These are phyloP conservation scores for Didymella pinodella DNA, from an alignment of 2,329 filamentous ascomycete genomes.

Conservation along the genomic window DNA sequence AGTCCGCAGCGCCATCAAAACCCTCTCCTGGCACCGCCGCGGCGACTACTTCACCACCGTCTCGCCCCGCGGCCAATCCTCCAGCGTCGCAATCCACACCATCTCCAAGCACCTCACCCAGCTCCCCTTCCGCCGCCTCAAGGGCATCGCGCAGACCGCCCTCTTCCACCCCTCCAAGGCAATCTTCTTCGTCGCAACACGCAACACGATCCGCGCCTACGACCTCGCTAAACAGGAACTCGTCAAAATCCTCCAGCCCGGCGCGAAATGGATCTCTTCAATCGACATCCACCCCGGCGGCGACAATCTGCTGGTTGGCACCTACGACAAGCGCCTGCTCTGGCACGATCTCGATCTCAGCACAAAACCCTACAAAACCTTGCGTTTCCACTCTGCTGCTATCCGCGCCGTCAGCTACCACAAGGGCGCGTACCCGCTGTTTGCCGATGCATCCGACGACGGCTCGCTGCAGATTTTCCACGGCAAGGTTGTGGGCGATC, in stretches of 20 bases:
- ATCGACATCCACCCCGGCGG: slow-evolving; percentile 94
- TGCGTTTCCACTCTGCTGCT: slow-evolving; percentile 92
- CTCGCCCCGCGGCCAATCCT: slow-evolving; percentile 78
- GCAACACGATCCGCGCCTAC: slow-evolving; percentile 91
- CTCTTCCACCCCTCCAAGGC: slow-evolving; percentile 95
- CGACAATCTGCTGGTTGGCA: slow-evolving; percentile 92
- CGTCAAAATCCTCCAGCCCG: slow-evolving; percentile 90
- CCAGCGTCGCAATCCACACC: slow-evolving; percentile 91
- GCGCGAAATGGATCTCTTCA: slow-evolving; percentile 91
- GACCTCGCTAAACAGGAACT: slow-evolving; percentile 91
- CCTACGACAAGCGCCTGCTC: slow-evolving; percentile 89
- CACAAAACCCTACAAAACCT: slow-evolving; percentile 90
- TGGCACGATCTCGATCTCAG: slow-evolving; percentile 98
- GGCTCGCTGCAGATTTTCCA: slow-evolving; percentile 96
- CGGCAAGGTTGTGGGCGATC: slow-evolving; percentile 90
- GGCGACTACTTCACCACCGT: slow-evolving; percentile 96
- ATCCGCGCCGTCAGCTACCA: slow-evolving; percentile 92
- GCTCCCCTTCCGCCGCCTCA: slow-evolving; percentile 83
- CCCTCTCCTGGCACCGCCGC: slow-evolving; percentile 89
- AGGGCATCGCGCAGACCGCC: slow-evolving; percentile 82
- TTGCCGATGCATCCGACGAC: slow-evolving; percentile 95
- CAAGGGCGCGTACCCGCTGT: slow-evolving; percentile 77
- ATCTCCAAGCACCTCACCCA: slow-evolving; percentile 94
- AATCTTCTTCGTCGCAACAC: slow-evolving; percentile 94
- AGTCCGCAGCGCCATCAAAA: slow-evolving; percentile 81